These are phyloP conservation scores for Teunomyces stri DNA, from an alignment of 805 yeast species.

Conservation along the genomic window DNA sequence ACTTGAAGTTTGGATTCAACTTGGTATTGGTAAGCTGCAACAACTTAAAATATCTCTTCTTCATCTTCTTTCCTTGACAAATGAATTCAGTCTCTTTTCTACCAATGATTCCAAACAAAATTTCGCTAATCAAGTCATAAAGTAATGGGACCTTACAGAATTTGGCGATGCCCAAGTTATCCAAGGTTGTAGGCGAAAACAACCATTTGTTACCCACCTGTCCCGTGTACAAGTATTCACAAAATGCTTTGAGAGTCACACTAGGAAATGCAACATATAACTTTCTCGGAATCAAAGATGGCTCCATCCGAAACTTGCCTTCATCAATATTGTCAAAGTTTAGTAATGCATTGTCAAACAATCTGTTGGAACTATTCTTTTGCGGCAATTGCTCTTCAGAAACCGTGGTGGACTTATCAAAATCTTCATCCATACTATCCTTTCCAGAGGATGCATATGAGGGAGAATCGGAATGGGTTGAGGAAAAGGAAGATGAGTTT, in stretches of 20 bases:
- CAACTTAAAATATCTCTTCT: conserved; percentile 24
- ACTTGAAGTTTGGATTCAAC: conserved; percentile 23
- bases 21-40: conserved; percentile 23
- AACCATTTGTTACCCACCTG: conserved; percentile 76
- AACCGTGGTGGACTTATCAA: not conserved
- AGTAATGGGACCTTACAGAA: conserved; percentile 67
- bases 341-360: conserved; percentile 23
- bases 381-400: not conserved
- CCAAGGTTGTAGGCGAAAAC: conserved; percentile 66
- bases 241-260: conserved; percentile 58
- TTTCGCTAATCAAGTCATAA: conserved; percentile 67
- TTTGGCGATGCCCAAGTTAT: conserved; percentile 59
- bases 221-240: conserved; percentile 76
- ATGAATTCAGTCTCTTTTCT: conserved; percentile 57
- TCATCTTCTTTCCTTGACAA: conserved; percentile 38
- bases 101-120: conserved; percentile 66
- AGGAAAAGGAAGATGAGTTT: conserved; percentile 7
- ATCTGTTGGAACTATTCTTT: conserved; percentile 1
- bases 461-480: conserved; percentile 6
- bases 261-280: conserved; percentile 68
- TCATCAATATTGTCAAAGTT: conserved; percentile 33
- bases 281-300: conserved; percentile 63
- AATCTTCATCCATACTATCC: conserved; percentile 8
- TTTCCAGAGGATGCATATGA: conserved; percentile 5
- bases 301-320: conserved; percentile 46